Evolutionary conservation across 305 asterid species (phyloP).

Genomic region (Fraxinus sp.): DNA sequence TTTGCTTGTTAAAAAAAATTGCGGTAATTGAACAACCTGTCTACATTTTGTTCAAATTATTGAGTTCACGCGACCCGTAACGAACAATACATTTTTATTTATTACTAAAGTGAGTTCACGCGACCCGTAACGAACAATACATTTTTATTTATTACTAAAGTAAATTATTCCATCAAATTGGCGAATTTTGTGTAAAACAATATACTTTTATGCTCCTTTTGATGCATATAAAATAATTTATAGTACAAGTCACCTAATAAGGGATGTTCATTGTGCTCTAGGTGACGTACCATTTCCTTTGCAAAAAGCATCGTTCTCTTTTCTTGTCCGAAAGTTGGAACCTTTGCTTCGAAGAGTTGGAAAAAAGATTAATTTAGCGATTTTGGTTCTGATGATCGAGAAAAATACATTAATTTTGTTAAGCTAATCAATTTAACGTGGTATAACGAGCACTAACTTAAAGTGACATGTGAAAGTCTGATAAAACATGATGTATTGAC

Average conservation of each 20-base stretch:
- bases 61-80: background rate
- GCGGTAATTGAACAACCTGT: background rate
- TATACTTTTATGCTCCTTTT: background rate
- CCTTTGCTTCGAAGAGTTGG: background rate
- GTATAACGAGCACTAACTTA: background rate
- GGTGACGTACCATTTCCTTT: background rate
- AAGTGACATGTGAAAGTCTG: background rate
- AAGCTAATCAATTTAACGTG: background rate
- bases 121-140: background rate
- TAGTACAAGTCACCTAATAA: background rate
- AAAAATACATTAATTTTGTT: background rate
- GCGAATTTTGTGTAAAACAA: background rate
- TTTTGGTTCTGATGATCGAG: background rate
- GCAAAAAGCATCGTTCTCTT: background rate
- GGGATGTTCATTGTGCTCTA: background rate
- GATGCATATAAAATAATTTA: background rate
- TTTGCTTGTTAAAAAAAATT: background rate
- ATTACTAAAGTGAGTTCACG: background rate
- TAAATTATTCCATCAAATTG: background rate
- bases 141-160: background rate
- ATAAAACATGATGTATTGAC: background rate
- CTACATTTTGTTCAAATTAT: background rate
- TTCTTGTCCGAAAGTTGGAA: constrained; percentile 1
- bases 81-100: background rate
- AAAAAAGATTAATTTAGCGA: background rate